phyloP scores from a whole-genome alignment of 1,284 basidiomycete species.

The Cryptococcus floricola region DNA sequence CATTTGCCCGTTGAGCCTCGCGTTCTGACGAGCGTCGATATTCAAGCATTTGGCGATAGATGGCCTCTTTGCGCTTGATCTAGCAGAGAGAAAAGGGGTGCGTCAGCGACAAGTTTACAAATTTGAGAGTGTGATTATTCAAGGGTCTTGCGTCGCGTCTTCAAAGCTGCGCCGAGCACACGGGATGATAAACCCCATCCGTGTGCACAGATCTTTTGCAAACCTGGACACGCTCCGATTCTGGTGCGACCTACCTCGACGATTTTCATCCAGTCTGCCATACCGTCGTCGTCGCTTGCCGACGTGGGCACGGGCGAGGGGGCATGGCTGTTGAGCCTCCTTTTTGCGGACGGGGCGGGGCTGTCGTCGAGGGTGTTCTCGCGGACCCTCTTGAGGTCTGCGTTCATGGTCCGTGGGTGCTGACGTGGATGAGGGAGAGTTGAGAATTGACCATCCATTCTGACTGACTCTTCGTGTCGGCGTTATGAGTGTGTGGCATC shows the following conservation, averaged over 20 bases:
- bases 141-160: background rate
- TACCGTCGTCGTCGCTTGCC: constrained; percentile 26
- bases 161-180: background rate
- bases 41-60: constrained; percentile 85
- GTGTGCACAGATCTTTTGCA: background rate
- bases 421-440: constrained; percentile 1
- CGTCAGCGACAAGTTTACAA: background rate
- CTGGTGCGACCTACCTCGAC: constrained; percentile 32
- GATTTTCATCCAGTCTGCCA: constrained; percentile 44
- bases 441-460: constrained; percentile 1
- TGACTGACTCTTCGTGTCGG: background rate
- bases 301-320: constrained; percentile 7
- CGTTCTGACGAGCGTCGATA: constrained; percentile 78
- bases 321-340: constrained; percentile 26
- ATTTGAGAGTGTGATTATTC: background rate
- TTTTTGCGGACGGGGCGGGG: constrained; percentile 29
- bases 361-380: constrained; percentile 35
- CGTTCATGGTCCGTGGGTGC: constrained; percentile 33
- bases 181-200: no score
- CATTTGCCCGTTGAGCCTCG: constrained; percentile 62
- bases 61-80: constrained; percentile 83
- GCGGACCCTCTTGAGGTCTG: constrained; percentile 46
- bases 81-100: constrained; percentile 31
- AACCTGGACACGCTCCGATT: background rate
- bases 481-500: background rate